phyloP scores from a whole-genome alignment of 805 yeast species.

The Pichia rugopelliculosa region DNA sequence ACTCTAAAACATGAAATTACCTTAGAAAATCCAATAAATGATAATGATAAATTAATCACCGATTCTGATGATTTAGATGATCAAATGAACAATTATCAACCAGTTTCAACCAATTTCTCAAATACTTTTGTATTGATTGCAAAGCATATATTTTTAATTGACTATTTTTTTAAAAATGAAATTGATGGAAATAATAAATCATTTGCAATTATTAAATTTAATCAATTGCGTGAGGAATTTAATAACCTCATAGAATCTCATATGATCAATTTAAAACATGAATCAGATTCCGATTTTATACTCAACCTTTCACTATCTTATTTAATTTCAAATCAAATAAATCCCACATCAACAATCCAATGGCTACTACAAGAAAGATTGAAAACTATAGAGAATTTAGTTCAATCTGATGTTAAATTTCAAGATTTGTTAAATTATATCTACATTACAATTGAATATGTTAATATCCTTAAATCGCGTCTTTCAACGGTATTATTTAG shows the following conservation, averaged over 20 bases:
- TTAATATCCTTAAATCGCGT: conserved; percentile 19
- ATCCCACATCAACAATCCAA: conserved; percentile 18
- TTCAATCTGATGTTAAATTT: conserved; percentile 15
- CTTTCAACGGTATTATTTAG: conserved; percentile 18
- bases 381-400: conserved; percentile 8
- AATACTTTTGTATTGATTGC: conserved; percentile 18
- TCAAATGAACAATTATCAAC: conserved; percentile 1
- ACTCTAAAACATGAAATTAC: conserved; percentile 8
- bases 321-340: conserved; percentile 14
- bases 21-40: background rate
- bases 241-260: conserved; percentile 16
- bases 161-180: conserved; percentile 17
- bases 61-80: conserved; percentile 5
- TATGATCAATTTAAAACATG: conserved; percentile 17
- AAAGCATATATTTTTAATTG: conserved; percentile 21
- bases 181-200: conserved; percentile 6
- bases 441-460: conserved; percentile 25
- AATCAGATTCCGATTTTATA: conserved; percentile 25
- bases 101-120: conserved; percentile 13
- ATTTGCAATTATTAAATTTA: conserved; percentile 15
- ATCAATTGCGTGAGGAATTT: conserved; percentile 15
- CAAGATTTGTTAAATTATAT: conserved; percentile 22
- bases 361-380: conserved; percentile 22
- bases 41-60: background rate
- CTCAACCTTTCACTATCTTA: conserved; percentile 21